Percentiles rank a stretch among this genome's conserved stretches.
Evolutionary conservation across 108 stramenopile genomes (phyloP).

Genomic region (Fragilaria crotonensis): DNA sequence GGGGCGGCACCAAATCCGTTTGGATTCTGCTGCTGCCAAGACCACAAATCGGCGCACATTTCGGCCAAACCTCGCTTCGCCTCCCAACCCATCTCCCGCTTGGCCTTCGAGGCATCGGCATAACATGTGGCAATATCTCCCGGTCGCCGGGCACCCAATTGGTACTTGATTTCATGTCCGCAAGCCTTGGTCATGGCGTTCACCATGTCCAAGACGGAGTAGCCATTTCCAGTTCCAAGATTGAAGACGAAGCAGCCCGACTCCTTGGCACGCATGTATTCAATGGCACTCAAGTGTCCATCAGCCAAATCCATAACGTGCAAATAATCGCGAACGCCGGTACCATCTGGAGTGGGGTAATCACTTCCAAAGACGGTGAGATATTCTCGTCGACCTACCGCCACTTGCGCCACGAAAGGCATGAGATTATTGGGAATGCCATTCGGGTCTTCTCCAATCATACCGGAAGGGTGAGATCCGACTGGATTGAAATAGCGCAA

Average conservation of each 20-base stretch:
- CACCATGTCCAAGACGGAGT: constrained; percentile 93
- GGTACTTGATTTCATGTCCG: constrained; percentile 83
- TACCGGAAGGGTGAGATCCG: constrained; percentile 93
- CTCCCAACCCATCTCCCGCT: constrained; percentile 94
- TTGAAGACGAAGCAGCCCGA: constrained; percentile 78
- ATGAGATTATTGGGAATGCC: constrained; percentile 98
- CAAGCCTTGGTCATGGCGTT: constrained; percentile 90
- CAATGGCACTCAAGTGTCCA: constrained; percentile 91
- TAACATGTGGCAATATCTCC: constrained; percentile 97
- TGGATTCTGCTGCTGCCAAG: constrained; percentile 96
- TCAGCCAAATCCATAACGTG: constrained; percentile 98
- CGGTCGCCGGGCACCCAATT: constrained; percentile 80
- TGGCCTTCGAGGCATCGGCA: constrained; percentile 87
- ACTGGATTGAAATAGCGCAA: constrained; percentile 99
- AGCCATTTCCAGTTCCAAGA: constrained; percentile 94
- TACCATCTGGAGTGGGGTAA: constrained; percentile 94
- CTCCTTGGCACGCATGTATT: constrained; percentile 45
- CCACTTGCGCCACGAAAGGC: constrained; percentile 98
- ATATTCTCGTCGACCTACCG: constrained; percentile 87
- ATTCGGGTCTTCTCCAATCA: constrained; percentile 97
- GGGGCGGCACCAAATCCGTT: constrained; percentile 85
- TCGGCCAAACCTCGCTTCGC: constrained; percentile 85
- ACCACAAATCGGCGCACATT: constrained; percentile 95
- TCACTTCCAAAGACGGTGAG: constrained; percentile 97
- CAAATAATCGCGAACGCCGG: constrained; percentile 97